Conservation (phyloP, 2,329 filamentous ascomycete genomes). For the Neopestalotiopsis sp. region DNA sequence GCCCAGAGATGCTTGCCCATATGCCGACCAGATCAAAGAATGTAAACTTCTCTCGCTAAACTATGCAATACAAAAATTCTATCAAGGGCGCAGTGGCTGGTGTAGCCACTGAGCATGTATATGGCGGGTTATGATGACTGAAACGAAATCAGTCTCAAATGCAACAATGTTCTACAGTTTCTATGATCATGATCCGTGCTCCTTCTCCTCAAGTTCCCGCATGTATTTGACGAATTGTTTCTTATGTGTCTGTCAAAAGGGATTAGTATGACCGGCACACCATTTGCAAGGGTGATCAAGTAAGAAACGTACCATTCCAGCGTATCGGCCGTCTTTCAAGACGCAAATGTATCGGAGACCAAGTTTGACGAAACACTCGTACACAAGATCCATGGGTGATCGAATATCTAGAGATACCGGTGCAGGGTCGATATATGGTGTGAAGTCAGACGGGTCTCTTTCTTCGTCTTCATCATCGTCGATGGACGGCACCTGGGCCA, state of each 20-base stretch:
- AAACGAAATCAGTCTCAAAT: neutral
- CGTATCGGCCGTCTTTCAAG: constrained; percentile 80
- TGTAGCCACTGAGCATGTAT: too few relatives aligned
- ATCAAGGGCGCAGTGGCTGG: too few relatives aligned
- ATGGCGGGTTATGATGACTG: neutral
- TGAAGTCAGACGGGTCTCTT: constrained; percentile 80
- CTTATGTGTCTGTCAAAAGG: constrained; percentile 73
- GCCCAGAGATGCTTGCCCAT: neutral
- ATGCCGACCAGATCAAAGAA: neutral
- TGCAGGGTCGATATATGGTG: constrained; percentile 87
- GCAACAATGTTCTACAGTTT: neutral
- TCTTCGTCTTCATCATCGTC: constrained; percentile 63
- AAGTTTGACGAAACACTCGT: constrained; percentile 94
- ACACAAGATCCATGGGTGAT: constrained; percentile 92
- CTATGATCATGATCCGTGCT: constrained; percentile 6
- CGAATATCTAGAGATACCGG: constrained; percentile 87
- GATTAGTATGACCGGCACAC: constrained; percentile 12
- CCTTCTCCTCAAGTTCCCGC: constrained; percentile 73
- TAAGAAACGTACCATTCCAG: constrained; percentile 73
- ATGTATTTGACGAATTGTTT: constrained; percentile 96
- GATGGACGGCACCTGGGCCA: constrained; percentile 70
- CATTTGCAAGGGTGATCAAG: neutral
- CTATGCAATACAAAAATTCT: neutral
- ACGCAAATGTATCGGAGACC: constrained; percentile 94
- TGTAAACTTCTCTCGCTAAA: neutral